Percentiles rank a stretch among this genome's conserved stretches.
phyloP scores from a whole-genome alignment of 1,139 yeast species.

The Yarrowia galli region DNA sequence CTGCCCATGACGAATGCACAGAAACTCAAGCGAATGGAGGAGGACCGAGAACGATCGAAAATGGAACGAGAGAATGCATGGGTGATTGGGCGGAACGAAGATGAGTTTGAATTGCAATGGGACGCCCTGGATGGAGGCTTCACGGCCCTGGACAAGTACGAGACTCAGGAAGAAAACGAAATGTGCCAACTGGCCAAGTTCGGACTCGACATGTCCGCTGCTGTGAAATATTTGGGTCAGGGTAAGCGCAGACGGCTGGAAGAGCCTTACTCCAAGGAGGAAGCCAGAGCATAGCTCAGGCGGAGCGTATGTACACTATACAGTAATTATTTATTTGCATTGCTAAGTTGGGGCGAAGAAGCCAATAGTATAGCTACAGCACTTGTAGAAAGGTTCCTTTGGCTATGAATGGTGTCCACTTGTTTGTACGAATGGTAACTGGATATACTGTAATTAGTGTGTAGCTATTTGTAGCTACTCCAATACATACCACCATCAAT shows the following conservation, averaged over 20 bases:
- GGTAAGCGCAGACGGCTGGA: constrained; percentile 17
- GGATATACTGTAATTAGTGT: too few species aligned
- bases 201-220: constrained; percentile 25
- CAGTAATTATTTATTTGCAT: constrained; percentile 31
- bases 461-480: too few species aligned
- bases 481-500: too few species aligned
- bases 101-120: constrained; percentile 71
- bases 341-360: background rate
- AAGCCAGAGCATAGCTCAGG: background rate
- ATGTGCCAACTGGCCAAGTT: constrained; percentile 44
- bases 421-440: too few species aligned
- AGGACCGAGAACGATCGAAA: constrained; percentile 84
- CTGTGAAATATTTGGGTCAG: constrained; percentile 2
- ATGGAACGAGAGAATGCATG: constrained; percentile 77
- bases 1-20: constrained; percentile 53
- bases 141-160: constrained; percentile 59
- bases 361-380: too few species aligned
- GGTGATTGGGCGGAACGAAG: constrained; percentile 62
- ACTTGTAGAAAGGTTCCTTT: too few species aligned
- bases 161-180: constrained; percentile 62
- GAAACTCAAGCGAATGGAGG: constrained; percentile 79
- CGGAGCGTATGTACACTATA: background rate
- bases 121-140: constrained; percentile 55
- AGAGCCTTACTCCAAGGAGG: background rate
- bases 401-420: too few species aligned